These are phyloP conservation scores for Fusarium sp. DNA, from an alignment of 2,329 filamentous ascomycete genomes.

Conservation along the genomic window DNA sequence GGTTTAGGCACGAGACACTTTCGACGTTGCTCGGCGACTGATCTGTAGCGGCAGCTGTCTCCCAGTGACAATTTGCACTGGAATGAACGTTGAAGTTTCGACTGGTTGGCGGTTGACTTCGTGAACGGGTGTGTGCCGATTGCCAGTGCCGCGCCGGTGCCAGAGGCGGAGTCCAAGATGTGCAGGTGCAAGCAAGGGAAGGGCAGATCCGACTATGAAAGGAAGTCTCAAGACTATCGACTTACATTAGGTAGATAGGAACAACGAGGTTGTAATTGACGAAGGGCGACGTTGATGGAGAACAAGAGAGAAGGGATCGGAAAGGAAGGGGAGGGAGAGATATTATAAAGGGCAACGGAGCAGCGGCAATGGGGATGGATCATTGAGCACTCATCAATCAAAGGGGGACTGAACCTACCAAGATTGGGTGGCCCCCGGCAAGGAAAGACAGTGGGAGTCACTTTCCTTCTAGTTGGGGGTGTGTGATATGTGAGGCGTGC, in stretches of 20 bases:
- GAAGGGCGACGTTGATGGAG: slow-evolving; percentile 38
- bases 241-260: slow-evolving; percentile 40
- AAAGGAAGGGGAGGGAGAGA: slow-evolving; percentile 31
- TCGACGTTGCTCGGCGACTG: slow-evolving; percentile 5
- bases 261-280: slow-evolving; percentile 40
- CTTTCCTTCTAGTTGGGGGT: slow-evolving; percentile 1
- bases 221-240: slow-evolving; percentile 15
- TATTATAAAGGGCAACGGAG: slow-evolving; percentile 39
- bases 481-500: slow-evolving; percentile 1
- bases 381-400: slow-evolving; percentile 18
- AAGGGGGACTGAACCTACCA: slow-evolving; percentile 30
- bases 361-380: slow-evolving; percentile 14
- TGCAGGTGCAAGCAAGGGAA: not conserved
- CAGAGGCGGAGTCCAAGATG: not conserved
- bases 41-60: not conserved
- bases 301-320: slow-evolving; percentile 21
- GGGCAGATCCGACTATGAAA: slow-evolving; percentile 4
- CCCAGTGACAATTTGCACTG: not conserved
- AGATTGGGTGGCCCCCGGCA: slow-evolving; percentile 24
- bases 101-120: not conserved
- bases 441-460: slow-evolving; percentile 3
- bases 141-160: not conserved
- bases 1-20: slow-evolving; percentile 3
- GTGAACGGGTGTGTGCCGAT: not conserved
- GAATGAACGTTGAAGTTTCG: not conserved